Conservation (phyloP, 2,329 filamentous ascomycete genomes). For the Polychaeton citri region DNA sequence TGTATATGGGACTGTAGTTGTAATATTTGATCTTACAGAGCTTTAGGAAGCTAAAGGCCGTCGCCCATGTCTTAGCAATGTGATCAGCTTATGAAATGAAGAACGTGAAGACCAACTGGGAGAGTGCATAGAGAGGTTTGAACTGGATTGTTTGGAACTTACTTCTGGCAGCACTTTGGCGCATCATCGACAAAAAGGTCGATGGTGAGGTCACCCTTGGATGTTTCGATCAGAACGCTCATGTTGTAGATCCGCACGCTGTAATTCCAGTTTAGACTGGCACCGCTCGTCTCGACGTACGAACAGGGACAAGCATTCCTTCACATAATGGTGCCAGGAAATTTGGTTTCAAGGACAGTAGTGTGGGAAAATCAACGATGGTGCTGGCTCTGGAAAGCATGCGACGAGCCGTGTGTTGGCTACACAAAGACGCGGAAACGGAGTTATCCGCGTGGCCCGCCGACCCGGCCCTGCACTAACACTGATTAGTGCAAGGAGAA, state of each 20-base stretch:
- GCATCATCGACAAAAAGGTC: constrained; percentile 82
- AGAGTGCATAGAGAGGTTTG: constrained; percentile 7
- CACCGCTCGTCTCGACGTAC: neutral
- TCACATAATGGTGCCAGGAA: constrained; percentile 8
- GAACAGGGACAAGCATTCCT: neutral
- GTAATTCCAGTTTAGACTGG: neutral
- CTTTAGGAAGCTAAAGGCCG: constrained; percentile 68
- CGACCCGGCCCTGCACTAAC: too few species aligned
- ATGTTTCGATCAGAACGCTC: constrained; percentile 91
- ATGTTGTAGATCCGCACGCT: too few species aligned
- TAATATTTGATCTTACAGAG: constrained; percentile 99
- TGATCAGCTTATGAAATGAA: constrained; percentile 38
- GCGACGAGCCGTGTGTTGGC: too few species aligned
- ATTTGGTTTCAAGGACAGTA: constrained; percentile 1
- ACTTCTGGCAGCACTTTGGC: constrained; percentile 92
- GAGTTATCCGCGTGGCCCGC: too few species aligned
- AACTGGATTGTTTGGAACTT: constrained; percentile 27
- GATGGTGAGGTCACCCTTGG: constrained; percentile 83
- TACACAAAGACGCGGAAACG: too few species aligned
- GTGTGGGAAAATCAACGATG: neutral
- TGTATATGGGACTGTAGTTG: constrained; percentile 89
- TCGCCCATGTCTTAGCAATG: constrained; percentile 37
- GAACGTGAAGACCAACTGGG: constrained; percentile 9
- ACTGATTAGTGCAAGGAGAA: too few species aligned
- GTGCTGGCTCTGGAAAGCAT: neutral